Percentiles rank a stretch among this genome's conserved stretches.
Evolutionary conservation across 2,329 filamentous ascomycete genomes (phyloP).

Genomic region (Knoxdaviesia proteae): DNA sequence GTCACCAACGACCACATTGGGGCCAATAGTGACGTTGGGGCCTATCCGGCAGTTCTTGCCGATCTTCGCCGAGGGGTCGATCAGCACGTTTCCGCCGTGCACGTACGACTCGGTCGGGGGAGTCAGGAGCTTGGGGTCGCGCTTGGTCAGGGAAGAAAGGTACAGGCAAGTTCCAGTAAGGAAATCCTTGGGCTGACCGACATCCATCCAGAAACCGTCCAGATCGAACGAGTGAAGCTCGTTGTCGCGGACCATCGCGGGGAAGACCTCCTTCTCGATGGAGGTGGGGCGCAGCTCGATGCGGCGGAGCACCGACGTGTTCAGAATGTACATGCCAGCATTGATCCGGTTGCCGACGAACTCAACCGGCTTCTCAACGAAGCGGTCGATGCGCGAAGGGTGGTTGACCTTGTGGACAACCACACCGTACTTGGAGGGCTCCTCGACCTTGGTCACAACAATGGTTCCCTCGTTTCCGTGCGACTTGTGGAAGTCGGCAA

Average conservation of each 20-base stretch:
- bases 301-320: constrained; percentile 71
- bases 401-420: constrained; percentile 92
- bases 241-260: constrained; percentile 72
- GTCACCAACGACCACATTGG: constrained; percentile 78
- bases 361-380: constrained; percentile 97
- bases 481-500: constrained; percentile 75
- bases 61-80: constrained; percentile 86
- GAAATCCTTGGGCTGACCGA: constrained; percentile 97
- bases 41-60: constrained; percentile 97
- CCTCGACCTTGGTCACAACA: constrained; percentile 95
- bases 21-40: constrained; percentile 89
- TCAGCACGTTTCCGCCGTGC: constrained; percentile 84
- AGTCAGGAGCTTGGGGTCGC: constrained; percentile 65
- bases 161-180: constrained; percentile 89
- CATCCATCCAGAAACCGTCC: constrained; percentile 98
- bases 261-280: constrained; percentile 98
- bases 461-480: constrained; percentile 96
- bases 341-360: constrained; percentile 99
- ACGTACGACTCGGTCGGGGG: constrained; percentile 58
- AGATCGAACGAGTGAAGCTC: constrained; percentile 90
- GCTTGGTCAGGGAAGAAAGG: constrained; percentile 80
- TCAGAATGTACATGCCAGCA: constrained; percentile 93
- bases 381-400: constrained; percentile 82
- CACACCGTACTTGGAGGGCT: constrained; percentile 97
- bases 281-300: constrained; percentile 94